Evolutionary conservation across 805 yeast genomes (phyloP), one percentile per base, ranked within the genome.

Genomic region (Nakazawaea pomicola): DNA sequence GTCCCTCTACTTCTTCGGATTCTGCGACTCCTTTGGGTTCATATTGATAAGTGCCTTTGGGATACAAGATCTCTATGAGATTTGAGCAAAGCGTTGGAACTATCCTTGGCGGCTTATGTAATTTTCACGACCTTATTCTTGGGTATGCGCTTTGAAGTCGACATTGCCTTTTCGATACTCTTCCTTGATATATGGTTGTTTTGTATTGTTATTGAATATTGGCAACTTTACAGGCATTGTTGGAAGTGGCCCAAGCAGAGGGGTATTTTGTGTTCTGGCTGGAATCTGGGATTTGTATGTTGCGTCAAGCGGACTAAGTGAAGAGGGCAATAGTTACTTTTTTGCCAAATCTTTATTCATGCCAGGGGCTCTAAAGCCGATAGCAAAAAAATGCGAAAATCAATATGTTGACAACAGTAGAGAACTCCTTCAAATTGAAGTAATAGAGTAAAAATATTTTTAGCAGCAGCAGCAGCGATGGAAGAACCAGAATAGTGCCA

Each of bases 301-400:
- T 47, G 66, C 70, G 43, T 67, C 60, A 50, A 70, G 73, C 1
- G 76, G 76, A 43, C 55, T 63, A 31, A 67, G 70, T 0, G 76
- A 72, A 41, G 55, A 58, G 12, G 70, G 74, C 42, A 84, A 81
- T 62, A 68, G 82, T 30, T 83, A 80, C 56, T 47, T 81, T 47
- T 61, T 64, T n/a, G 59, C 76, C 40, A 63, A 65, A 41, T 76
- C 85, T 16, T 39, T 69, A 35, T 72, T 59, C 51, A 54, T 77
- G 62, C 78, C 80, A 31, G 68, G 70, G 36, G 62, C 65, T 15
- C 33, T 23, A 4, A 43, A 33, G 11, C 50, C 51, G 17, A 25
- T 17, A 23, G 10, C 25, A 23, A 23, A 8, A 23, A 23, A 23
- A 23, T 23, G 10, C 25, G 10, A 10, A 23, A 23, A 28, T 9